A percentile compares a stretch with the other conserved stretches of the same genome.
These are phyloP conservation scores for Daedaleopsis nitida DNA, from an alignment of 768 basidiomycete species.

Conservation along the genomic window DNA sequence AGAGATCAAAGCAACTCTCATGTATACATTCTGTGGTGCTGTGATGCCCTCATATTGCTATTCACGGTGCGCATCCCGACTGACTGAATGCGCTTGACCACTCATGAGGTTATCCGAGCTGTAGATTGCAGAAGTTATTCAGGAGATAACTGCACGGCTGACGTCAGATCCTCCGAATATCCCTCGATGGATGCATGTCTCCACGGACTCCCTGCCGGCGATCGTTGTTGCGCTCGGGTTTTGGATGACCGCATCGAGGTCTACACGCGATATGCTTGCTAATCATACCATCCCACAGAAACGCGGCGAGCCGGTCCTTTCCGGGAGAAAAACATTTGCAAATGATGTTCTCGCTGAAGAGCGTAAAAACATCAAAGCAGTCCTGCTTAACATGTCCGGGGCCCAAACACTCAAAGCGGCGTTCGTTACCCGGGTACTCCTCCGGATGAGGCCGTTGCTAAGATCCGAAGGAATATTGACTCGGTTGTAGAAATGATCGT, in stretches of 20 bases:
- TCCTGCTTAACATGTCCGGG: too few relatives aligned
- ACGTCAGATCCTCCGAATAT: slow-evolving; percentile 11
- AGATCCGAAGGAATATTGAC: too few relatives aligned
- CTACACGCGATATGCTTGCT: slow-evolving; percentile 4
- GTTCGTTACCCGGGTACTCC: too few relatives aligned
- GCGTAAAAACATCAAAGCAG: too few relatives aligned
- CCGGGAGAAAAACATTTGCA: too few relatives aligned
- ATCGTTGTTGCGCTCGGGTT: slow-evolving; percentile 1
- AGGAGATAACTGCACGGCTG: slow-evolving; percentile 6
- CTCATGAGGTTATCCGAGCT: neutral
- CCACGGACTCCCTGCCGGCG: neutral
- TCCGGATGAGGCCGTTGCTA: too few relatives aligned
- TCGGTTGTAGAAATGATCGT: too few relatives aligned
- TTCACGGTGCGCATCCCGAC: neutral
- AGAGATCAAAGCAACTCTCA: slow-evolving; percentile 10
- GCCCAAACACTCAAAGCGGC: too few relatives aligned
- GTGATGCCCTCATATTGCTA: slow-evolving; percentile 8
- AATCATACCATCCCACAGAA: neutral
- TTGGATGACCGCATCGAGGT: slow-evolving; percentile 1
- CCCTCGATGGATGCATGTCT: slow-evolving; percentile 22
- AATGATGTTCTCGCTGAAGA: too few relatives aligned
- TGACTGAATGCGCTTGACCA: neutral
- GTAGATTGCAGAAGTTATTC: neutral
- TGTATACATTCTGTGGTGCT: slow-evolving; percentile 4
- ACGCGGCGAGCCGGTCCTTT: too few relatives aligned